Percentiles rank a stretch among this genome's conserved stretches.
phyloP scores from a whole-genome alignment of 129 eudicot genomes.

The Daucus carota region DH1_v3.0 NC_030383.2:1800001-1800500 shows the following conservation, averaged over 20 bases:
- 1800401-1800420: not conserved
- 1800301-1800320: slow-evolving; percentile 4
- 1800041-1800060: not conserved
- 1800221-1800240: slow-evolving; percentile 4
- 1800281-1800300: slow-evolving; percentile 21
- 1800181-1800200: not conserved
- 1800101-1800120: not conserved
- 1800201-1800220: slow-evolving; percentile 2
- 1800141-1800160: slow-evolving; percentile 9
- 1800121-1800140: not conserved
- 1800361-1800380: slow-evolving; percentile 13
- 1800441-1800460: not conserved
- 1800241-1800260: not conserved
- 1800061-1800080: not conserved
- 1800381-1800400: slow-evolving; percentile 12
- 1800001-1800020: not conserved
- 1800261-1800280: slow-evolving; percentile 1
- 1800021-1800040: slow-evolving; percentile 17
- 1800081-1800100: too few relatives aligned
- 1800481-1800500: not conserved
- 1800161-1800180: slow-evolving; percentile 10
- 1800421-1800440: slow-evolving; percentile 2
- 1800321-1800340: slow-evolving; percentile 7
- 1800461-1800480: not conserved
- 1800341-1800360: not conserved